Conservation (phyloP, 2,329 filamentous ascomycete species). For the Ascochyta fabae region DNA sequence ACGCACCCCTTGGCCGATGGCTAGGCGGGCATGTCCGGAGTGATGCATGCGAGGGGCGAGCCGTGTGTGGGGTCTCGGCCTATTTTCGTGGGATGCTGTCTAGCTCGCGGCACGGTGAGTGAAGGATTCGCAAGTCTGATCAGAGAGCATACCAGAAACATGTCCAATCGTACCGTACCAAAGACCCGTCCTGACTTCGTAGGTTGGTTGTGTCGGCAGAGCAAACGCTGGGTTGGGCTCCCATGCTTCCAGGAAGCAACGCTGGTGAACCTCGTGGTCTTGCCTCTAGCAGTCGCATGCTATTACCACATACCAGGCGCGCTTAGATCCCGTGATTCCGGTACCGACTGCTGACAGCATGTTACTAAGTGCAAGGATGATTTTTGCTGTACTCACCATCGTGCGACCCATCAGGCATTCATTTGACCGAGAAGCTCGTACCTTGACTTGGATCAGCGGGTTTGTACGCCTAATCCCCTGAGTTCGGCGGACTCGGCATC, state of each 20-base stretch:
- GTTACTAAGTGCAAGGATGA: conserved; percentile 5
- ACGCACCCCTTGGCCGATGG: conserved; percentile 7
- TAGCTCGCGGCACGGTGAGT: conserved; percentile 3
- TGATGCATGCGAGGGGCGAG: conserved; percentile 11
- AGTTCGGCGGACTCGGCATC: conserved; percentile 16
- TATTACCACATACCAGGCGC: background rate
- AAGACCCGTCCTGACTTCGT: background rate
- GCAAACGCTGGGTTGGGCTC: background rate
- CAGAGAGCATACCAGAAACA: background rate
- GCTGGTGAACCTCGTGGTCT: background rate
- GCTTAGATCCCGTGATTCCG: background rate
- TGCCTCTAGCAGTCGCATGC: background rate
- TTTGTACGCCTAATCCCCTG: background rate
- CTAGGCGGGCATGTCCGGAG: conserved; percentile 6
- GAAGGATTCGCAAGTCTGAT: background rate
- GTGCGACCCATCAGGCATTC: conserved; percentile 1
- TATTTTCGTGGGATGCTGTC: conserved; percentile 7
- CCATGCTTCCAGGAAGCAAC: background rate
- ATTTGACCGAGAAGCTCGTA: conserved; percentile 8
- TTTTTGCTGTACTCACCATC: conserved; percentile 4
- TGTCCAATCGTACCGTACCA: background rate
- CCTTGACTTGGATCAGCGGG: conserved; percentile 2
- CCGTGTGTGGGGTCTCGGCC: conserved; percentile 12
- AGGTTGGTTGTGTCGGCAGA: background rate
- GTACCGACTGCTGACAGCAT: background rate